phyloP scores from a whole-genome alignment of 164 flowering plant genomes.

The Umbellularia californica region DNA sequence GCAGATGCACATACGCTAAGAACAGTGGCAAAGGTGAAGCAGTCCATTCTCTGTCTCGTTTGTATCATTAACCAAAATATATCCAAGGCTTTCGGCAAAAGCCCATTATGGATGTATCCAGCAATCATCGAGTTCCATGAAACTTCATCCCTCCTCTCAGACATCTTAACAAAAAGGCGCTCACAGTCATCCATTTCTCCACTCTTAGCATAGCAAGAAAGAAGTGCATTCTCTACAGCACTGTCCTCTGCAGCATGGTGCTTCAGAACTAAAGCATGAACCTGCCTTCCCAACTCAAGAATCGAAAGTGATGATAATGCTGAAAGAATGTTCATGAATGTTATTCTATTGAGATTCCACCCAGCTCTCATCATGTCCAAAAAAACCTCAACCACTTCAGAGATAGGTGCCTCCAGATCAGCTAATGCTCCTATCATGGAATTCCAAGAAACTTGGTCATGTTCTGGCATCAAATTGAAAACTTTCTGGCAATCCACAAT shows the following conservation, averaged over 20 bases:
- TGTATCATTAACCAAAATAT: conserved; percentile 75
- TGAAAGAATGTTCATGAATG: conserved; percentile 64
- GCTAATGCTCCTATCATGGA: conserved; percentile 67
- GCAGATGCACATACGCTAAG: conserved; percentile 93
- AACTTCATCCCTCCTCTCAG: conserved; percentile 63
- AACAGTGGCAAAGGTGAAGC: conserved; percentile 77
- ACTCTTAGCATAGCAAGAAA: conserved; percentile 75
- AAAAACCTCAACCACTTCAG: conserved; percentile 45
- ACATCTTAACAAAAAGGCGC: conserved; percentile 57
- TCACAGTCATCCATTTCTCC: conserved; percentile 66
- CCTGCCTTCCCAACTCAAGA: conserved; percentile 45
- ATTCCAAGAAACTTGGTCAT: conserved; percentile 87
- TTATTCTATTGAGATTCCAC: conserved; percentile 57
- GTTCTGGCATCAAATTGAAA: conserved; percentile 55
- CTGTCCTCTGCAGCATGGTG: conserved; percentile 30
- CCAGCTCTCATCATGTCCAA: conserved; percentile 61
- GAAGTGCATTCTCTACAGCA: conserved; percentile 64
- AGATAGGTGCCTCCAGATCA: conserved; percentile 36
- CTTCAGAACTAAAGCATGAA: conserved; percentile 65
- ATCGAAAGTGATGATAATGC: conserved; percentile 58
- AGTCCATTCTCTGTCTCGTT: conserved; percentile 58
- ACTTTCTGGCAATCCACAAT: conserved; percentile 48
- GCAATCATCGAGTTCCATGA: conserved; percentile 89
- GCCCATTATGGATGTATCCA: conserved; percentile 74
- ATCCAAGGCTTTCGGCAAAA: conserved; percentile 65